Evolutionary conservation across 2,329 filamentous ascomycete species (phyloP).

Genomic region (Trichoderma harzianum): DNA sequence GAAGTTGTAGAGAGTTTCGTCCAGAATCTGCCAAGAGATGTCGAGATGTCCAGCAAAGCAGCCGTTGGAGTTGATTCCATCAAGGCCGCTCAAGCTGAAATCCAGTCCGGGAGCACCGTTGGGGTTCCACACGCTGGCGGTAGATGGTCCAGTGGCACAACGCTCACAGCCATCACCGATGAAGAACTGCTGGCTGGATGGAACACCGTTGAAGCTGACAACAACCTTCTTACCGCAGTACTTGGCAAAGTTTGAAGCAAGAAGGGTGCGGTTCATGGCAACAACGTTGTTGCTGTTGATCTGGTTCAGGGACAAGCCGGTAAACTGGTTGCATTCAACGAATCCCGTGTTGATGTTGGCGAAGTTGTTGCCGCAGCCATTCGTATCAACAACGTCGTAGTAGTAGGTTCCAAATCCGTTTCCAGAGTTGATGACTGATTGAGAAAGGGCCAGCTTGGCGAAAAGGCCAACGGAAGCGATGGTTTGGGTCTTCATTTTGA

Average conservation of each 20-base stretch:
- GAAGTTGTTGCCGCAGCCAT: slow-evolving; percentile 10
- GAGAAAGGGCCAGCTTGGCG: neutral
- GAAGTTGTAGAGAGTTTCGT: slow-evolving; percentile 20
- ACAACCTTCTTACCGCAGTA: slow-evolving; percentile 21
- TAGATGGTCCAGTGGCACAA: slow-evolving; percentile 18
- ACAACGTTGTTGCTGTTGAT: slow-evolving; percentile 21
- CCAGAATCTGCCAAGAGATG: slow-evolving; percentile 19
- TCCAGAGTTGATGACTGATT: slow-evolving; percentile 8
- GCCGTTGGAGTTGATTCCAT: slow-evolving; percentile 11
- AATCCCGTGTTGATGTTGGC: slow-evolving; percentile 3
- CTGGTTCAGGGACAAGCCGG: slow-evolving; percentile 11
- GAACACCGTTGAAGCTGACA: slow-evolving; percentile 20
- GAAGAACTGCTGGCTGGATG: slow-evolving; percentile 16
- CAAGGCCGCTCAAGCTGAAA: slow-evolving; percentile 18
- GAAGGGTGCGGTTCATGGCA: slow-evolving; percentile 21
- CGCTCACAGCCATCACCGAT: slow-evolving; percentile 22
- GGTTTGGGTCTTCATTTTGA: slow-evolving; percentile 8
- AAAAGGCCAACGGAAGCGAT: neutral
- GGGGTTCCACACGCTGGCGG: slow-evolving; percentile 18
- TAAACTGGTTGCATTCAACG: slow-evolving; percentile 16
- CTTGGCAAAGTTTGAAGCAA: slow-evolving; percentile 16
- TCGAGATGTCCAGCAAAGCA: slow-evolving; percentile 19
- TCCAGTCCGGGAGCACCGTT: slow-evolving; percentile 20
- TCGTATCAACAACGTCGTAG: slow-evolving; percentile 1
- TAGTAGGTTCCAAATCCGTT: slow-evolving; percentile 19